Evolutionary conservation across 371 early-diverging fungal species (phyloP), one percentile per base, ranked within the genome.

Genomic region (Syncephalastrum monosporum): DNA sequence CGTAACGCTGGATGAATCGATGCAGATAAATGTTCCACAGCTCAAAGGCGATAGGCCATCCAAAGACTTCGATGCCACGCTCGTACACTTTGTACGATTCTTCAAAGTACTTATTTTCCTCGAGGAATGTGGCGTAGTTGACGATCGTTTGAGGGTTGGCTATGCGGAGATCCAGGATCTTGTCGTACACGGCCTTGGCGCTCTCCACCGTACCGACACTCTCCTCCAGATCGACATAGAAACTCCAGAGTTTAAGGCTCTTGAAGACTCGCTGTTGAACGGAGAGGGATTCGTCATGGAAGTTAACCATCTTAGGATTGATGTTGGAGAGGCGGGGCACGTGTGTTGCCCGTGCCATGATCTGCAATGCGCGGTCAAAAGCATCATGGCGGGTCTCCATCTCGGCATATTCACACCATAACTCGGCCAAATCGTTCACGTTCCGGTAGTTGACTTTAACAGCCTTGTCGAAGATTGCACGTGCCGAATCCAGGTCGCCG

Each of bases 21-120:
- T 85, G 79, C 51, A 99, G 77, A 71, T 99, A 99, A 25, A 95
- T 79, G 69, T 93, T 95, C 99, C 99, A 99, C 53, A 99, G 76
- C 62, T 99, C 99, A 67, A 95, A 92, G 1, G 98, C 96, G 58
- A 95, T 90, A 0, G 99, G 98, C 74, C 91, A 97, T 5, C 94
- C 94, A 69, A 99, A 98, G 24, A 89, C 74, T 33, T 91, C 94
- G 59, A 99, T 93, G 38, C 98, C 99, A 61, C 95, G 91, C 64
- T 99, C 98, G 68, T 95, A 99, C 1, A 92, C 84, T 65, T 88
- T 86, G 83, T 91, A 99, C 21, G 90, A 85, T 64, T 96, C 99
- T 75, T 99, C 99, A 69, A 86, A 95, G 79, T 88, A 94, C 49
- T 86, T 80, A 59, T 91, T 79, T 54, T 94, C 93, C 65, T 96